These are phyloP conservation scores for Ustanciosporium gigantosporum DNA, from an alignment of 1,284 basidiomycete genomes.

Conservation along the genomic window DNA sequence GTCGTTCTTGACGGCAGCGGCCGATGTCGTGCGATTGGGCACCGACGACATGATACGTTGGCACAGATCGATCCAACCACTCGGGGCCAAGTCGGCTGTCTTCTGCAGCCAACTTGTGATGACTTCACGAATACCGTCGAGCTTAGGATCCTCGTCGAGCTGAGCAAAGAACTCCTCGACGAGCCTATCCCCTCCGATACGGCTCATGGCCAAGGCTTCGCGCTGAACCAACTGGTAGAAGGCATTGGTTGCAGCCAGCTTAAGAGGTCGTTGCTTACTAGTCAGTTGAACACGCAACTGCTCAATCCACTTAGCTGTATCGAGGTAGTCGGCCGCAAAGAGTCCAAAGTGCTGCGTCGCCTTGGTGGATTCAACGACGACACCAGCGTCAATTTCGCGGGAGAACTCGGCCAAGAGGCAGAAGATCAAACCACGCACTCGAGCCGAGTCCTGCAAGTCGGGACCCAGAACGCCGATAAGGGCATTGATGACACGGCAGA, in stretches of 20 bases:
- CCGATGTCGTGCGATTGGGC: conserved; percentile 3
- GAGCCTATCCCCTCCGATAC: conserved; percentile 86
- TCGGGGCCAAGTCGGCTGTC: conserved; percentile 87
- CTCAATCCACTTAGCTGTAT: conserved; percentile 44
- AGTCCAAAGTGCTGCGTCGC: conserved; percentile 95
- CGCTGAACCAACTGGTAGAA: conserved; percentile 96
- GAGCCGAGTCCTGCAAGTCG: conserved; percentile 82
- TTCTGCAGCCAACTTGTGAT: conserved; percentile 94
- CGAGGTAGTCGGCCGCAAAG: conserved; percentile 78
- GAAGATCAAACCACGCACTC: conserved; percentile 79
- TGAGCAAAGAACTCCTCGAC: conserved; percentile 94
- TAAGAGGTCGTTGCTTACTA: conserved; percentile 68
- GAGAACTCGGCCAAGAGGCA: conserved; percentile 85
- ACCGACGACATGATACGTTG: conserved; percentile 79
- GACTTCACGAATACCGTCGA: conserved; percentile 91
- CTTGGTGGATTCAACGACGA: conserved; percentile 89
- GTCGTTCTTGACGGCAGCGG: conserved; percentile 11
- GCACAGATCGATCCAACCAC: conserved; percentile 96
- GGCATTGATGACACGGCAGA: conserved; percentile 88
- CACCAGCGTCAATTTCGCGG: conserved; percentile 78
- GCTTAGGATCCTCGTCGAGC: conserved; percentile 88
- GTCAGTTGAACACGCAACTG: conserved; percentile 39
- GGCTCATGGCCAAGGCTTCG: conserved; percentile 87
- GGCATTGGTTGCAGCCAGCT: conserved; percentile 90
- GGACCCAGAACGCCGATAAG: conserved; percentile 92